phyloP scores from a whole-genome alignment of 2,329 filamentous ascomycete genomes.

The Colletotrichum kahawae region DNA sequence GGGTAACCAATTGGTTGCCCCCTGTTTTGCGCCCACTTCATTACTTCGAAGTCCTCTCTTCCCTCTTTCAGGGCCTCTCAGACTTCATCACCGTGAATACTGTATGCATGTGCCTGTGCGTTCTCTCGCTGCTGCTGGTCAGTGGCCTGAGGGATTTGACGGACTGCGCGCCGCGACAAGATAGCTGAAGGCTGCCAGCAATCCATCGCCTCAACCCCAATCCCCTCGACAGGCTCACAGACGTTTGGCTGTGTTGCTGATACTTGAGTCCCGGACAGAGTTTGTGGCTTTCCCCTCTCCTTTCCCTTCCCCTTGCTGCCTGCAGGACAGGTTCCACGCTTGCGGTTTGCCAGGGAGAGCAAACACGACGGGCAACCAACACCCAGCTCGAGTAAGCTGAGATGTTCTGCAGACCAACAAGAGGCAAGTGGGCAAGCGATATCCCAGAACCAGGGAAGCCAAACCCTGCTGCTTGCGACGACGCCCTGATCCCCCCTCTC shows the following conservation, averaged over 20 bases:
- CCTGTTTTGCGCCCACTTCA: neutral
- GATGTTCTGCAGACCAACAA: neutral
- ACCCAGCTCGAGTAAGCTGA: neutral
- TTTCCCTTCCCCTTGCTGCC: neutral
- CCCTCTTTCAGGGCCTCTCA: neutral
- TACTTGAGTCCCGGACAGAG: neutral
- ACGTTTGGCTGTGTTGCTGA: neutral
- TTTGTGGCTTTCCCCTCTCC: constrained; percentile 10
- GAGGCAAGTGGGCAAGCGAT: neutral
- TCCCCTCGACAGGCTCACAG: neutral
- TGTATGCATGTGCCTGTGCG: neutral
- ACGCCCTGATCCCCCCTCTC: neutral
- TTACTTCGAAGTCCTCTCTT: neutral
- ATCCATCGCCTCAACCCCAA: neutral
- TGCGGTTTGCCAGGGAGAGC: neutral
- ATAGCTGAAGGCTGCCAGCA: neutral
- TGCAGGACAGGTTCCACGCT: neutral
- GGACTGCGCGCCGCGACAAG: neutral
- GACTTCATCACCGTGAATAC: neutral
- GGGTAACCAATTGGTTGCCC: neutral
- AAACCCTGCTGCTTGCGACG: neutral
- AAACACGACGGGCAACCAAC: neutral
- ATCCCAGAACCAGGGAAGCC: neutral
- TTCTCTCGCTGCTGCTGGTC: neutral
- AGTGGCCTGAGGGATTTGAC: neutral